These are phyloP conservation scores for Xylariales sp. DNA, from an alignment of 2,329 filamentous ascomycete species.

Conservation along the genomic window DNA sequence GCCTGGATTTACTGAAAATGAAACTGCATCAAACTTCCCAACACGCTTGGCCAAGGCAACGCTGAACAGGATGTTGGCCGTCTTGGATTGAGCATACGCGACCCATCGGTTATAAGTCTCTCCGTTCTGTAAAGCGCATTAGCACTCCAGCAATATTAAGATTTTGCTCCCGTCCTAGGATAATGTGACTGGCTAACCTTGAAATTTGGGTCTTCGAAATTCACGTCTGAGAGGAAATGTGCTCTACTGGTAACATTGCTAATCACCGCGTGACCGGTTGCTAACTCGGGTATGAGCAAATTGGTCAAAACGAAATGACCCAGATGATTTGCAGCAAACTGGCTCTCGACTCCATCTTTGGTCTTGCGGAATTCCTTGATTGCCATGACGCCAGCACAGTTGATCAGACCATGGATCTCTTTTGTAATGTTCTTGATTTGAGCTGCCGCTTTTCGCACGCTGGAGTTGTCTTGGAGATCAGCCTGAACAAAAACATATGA, in stretches of 20 bases:
- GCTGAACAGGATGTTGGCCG: slow-evolving; percentile 44
- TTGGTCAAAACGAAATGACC: slow-evolving; percentile 33
- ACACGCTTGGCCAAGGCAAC: slow-evolving; percentile 29
- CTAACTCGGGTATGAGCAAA: slow-evolving; percentile 29
- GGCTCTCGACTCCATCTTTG: slow-evolving; percentile 35
- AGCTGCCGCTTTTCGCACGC: slow-evolving; percentile 28
- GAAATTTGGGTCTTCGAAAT: slow-evolving; percentile 28
- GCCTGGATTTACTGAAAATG: slow-evolving; percentile 39
- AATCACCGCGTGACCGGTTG: slow-evolving; percentile 22
- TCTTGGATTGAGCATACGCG: slow-evolving; percentile 48
- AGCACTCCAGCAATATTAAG: slow-evolving; percentile 22
- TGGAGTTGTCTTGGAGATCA: slow-evolving; percentile 31
- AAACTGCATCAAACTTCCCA: slow-evolving; percentile 22
- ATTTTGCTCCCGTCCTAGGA: no score
- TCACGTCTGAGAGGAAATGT: slow-evolving; percentile 36
- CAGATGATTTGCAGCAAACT: slow-evolving; percentile 34
- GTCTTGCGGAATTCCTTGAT: slow-evolving; percentile 25
- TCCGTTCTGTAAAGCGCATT: slow-evolving; percentile 15
- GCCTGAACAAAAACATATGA: slow-evolving; percentile 28
- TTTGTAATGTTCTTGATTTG: slow-evolving; percentile 24
- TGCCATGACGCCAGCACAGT: slow-evolving; percentile 32
- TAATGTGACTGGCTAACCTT: slow-evolving; percentile 20
- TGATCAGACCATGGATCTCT: slow-evolving; percentile 35
- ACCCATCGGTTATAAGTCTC: slow-evolving; percentile 28
- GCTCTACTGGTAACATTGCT: slow-evolving; percentile 38